Evolutionary conservation across 441 rosid genomes (phyloP), one percentile per base, ranked within the genome.

Genomic region (Populus tomentosa): DNA sequence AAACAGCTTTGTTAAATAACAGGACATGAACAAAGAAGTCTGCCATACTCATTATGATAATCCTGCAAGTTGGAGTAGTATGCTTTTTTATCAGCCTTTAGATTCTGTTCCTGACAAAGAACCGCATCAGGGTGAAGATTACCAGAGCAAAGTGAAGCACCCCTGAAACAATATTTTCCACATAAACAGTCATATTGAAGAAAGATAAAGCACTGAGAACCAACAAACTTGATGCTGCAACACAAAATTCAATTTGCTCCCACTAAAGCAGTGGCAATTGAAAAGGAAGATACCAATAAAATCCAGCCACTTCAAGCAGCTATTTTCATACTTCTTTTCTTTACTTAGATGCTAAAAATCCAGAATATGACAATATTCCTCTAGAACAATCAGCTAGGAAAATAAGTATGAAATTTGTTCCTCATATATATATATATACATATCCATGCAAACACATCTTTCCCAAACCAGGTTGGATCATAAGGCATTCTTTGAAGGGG

Each of bases 101-200:
- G 77, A 74, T 75, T 24, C 73, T 75, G 84, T 79, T 92, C 98
- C 71, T 67, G 85, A 70, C 56, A 85, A 76, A 88, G 80, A 67
- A 94, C 82, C 61, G 83, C 84, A 88, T 96, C 99, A 76, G 98
- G 99, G 74, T 96, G 99, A 77, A 86, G 87, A 83, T 82, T 81
- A 21, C 97, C 90, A 26, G 90, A 90, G 80, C 92, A 90, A 83
- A 96, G 88, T 71, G 90, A 86, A 78, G 80, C 81, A 73, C 93
- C 87, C 99, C 99, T 96, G 93, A 84, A 88, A 86, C 79, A 80
- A 86, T 24, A 75, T 74, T 77, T 75, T 84, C 75, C 64, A 81
- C 24, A 77, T 30, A n/a, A 75, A 82, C n/a, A 46, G 65, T 75
- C 78, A 67, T n/a, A 42, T 5, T 8, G 35, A 10, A 11, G 24